phyloP scores from a whole-genome alignment of 495 filamentous ascomycete genomes.

The Penicillium coffeae region DNA sequence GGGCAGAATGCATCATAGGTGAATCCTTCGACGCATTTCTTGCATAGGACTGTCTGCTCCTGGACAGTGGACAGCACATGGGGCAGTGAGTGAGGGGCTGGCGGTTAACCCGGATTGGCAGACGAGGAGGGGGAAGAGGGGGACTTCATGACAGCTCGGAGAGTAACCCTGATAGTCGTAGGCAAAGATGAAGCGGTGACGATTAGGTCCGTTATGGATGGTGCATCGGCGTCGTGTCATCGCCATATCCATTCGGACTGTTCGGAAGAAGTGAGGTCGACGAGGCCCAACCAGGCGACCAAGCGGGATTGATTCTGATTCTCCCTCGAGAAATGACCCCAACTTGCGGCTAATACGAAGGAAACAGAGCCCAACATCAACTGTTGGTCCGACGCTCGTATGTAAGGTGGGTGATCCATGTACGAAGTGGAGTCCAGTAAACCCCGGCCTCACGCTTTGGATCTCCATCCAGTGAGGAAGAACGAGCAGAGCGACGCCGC shows the following conservation, averaged over 20 bases:
- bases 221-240: constrained; percentile 30
- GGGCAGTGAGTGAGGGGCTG: background rate
- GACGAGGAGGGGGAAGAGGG: background rate
- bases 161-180: constrained; percentile 1
- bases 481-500: background rate
- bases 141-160: constrained; percentile 6
- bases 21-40: constrained; percentile 24
- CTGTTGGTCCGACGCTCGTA: constrained; percentile 5
- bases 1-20: constrained; percentile 12
- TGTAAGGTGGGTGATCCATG: constrained; percentile 20
- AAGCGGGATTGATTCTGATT: too few species aligned
- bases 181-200: constrained; percentile 37
- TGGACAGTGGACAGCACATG: background rate
- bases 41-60: constrained; percentile 13
- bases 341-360: too few species aligned
- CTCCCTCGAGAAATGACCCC: too few species aligned
- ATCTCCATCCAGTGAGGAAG: background rate
- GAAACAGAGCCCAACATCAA: constrained; percentile 1
- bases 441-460: constrained; percentile 1
- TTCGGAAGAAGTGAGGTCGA: constrained; percentile 21
- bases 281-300: constrained; percentile 6
- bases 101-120: background rate
- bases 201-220: constrained; percentile 7
- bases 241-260: constrained; percentile 37
- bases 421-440: background rate